Percentiles rank a stretch among this genome's conserved stretches.
Conservation (phyloP, 1,139 yeast species). For the Yamadazyma trypodendri region DNA sequence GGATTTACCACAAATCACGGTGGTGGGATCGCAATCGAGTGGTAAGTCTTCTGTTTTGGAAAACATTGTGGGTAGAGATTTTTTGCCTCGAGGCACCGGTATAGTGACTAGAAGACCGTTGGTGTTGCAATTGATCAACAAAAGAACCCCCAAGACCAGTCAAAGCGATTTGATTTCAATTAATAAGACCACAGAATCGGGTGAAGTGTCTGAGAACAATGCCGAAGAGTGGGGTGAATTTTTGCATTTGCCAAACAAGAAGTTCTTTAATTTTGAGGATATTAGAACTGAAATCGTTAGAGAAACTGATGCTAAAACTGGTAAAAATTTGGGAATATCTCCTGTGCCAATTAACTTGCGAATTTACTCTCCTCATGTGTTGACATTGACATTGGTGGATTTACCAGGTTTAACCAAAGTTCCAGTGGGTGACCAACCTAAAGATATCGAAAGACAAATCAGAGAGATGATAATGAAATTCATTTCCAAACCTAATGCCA, state of each 20-base stretch:
- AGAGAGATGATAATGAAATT: conserved; percentile 92
- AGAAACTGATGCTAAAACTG: conserved; percentile 94
- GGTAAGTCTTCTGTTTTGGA: conserved; percentile 94
- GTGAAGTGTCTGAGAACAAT: conserved; percentile 66
- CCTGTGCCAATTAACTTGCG: conserved; percentile 90
- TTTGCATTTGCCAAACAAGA: conserved; percentile 86
- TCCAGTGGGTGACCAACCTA: conserved; percentile 99
- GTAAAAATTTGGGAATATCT: conserved; percentile 88
- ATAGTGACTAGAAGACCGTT: conserved; percentile 94
- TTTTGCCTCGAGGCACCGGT: conserved; percentile 93
- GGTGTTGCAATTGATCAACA: conserved; percentile 76
- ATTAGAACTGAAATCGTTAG: conserved; percentile 87
- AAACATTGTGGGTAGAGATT: conserved; percentile 92
- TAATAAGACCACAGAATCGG: conserved; percentile 38
- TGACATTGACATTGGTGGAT: conserved; percentile 93
- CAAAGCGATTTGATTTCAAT: conserved; percentile 31
- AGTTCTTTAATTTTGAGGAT: conserved; percentile 85
- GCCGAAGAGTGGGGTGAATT: conserved; percentile 98
- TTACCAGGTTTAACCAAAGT: conserved; percentile 97
- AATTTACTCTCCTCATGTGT: conserved; percentile 93
- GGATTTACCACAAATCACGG: conserved; percentile 94
- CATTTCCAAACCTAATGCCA: conserved; percentile 94
- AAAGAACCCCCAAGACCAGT: conserved; percentile 39
- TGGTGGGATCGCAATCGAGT: conserved; percentile 92
- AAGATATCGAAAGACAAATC: conserved; percentile 92